Base-by-base conservation (phyloP, 345 rosid species). In the Reutealis trisperma region DNA sequence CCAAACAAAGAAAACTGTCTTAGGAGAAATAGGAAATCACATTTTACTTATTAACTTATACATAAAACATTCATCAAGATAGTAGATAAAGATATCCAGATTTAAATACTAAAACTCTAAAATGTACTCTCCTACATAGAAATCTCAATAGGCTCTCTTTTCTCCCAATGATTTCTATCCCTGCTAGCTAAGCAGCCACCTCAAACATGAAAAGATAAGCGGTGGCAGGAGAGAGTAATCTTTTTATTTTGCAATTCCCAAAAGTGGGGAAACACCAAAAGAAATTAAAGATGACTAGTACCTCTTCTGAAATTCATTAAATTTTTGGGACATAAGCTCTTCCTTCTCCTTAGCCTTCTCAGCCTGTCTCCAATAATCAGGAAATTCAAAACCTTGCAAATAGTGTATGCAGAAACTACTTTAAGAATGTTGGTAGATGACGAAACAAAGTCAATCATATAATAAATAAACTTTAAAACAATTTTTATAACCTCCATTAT, bases 311-410 rank as follows among this genome's bases (percentile, higher is more conserved):
- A 84, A 81, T 74, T 89, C 94, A 58, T 79, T 75, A 73, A 86
- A 89, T 81, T 88, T 88, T 83, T 79, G 85, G 64, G 88, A 85
- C 90, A 91, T 85, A 54, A 84, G 68, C 85, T 94, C 99, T 82
- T 90, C 93, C 64, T 92, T 87, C 76, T 96, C 99, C 84, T 84
- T 92, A 60, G 99, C 97, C 85, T 96, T 96, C 82, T 96, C 99
- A 70, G 97, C 97, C 99, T 96, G 84, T 73, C 77, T 79, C 74
- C 77, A 83, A 67, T 67, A 65, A 73, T 45, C 19, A n/a, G 27
- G 27, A 81, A 34, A 70, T 18, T 76, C 16, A 74, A 64, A 81
- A 51, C 57, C 34, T 71, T 42, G 52, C 11, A 34, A 70, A 55
- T 25, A 55, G 63, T 32, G 63, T 16, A 75, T 2, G 32, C 18